Base-by-base conservation (phyloP, 768 basidiomycete genomes). In the Phylloporus rhodoxanthus region DNA sequence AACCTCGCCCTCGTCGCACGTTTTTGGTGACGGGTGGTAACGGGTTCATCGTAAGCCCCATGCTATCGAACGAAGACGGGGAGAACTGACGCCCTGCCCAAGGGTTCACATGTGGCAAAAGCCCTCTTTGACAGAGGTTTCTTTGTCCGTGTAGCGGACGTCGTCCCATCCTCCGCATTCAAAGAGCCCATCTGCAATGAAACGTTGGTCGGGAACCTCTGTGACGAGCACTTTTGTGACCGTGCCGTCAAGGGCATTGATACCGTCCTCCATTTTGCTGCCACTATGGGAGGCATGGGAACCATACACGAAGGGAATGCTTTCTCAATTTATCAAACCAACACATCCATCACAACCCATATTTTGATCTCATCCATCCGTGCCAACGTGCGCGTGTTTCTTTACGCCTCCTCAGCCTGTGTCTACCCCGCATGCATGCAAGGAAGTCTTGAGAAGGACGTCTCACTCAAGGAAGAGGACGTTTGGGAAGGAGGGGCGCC, bases 241-340 rank as follows among this genome's bases (percentile, higher is more conserved):
- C 62, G 56, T 2, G 72, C 58, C 1, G 67, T 78, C 7, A 59
- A 56, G n/a, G 75, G 67, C 25, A 68, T 78, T 0, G 54, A 72
- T 43, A 68, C 63, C 7, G 70, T 83, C 21, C 64, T 81, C 17
- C 81, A 83, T 58, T 76, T 82, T 53, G 78, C 81, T 10, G 81
- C 80, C 2, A 76, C 69, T 19, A 81, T 80, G 80, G 81, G 80
- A 4, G 81, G 81, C 0, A 83, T 83, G 82, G 81, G 81, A 2
- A 72, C 73, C 0, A 83, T 82, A 40, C 80, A 82, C 53, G 56
- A 64, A 4, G 64, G 57, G 0, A 82, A 82, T 57, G 75, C 78
- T 42, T 65, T 72, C 37, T 50, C 52, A 15, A 77, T 81, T 23
- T 83, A 81, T 53, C 48, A 56, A 6, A 67, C 74, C 21, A 82